Evolutionary conservation across 306 rosid species (phyloP), one percentile per base, ranked within the genome.

Genomic region (Herpetospermum pedunculosum): DNA sequence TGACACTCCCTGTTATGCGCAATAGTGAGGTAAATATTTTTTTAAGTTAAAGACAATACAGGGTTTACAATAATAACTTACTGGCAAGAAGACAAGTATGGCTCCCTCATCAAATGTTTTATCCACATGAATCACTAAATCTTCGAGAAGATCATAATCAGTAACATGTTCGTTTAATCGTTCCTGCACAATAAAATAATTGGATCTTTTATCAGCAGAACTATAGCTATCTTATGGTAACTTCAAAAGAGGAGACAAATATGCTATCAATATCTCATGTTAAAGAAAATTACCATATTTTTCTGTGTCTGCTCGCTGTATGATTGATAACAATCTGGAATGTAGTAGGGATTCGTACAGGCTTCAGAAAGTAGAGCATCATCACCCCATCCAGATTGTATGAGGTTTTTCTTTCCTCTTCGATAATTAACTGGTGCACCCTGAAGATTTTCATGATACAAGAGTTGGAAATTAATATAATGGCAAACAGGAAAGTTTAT

Each of bases 21-120:
- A 60, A 76, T 72, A 72, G 75, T 48, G 78, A 74, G 26, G 40
- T 38, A 77, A 59, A 6, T 14, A 54, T 55, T 72, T 28, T 30
- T 74, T 38, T 40, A 40, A 18, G 59, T 34, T 71, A 78, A 74
- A n/a, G n/a, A n/a, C n/a, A 72, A 70, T 75, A 63, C 34, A 49
- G 23, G 64, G 77, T 57, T 37, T 78, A 79, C 63, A 79, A 79
- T 69, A 46, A 63, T 64, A 46, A 69, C 89, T 86, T 87, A 92
- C 97, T 73, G 98, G 97, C 85, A 93, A 85, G 83, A 93, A 93
- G 46, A 93, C 94, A 81, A 93, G 98, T 82, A 93, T 83, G 77
- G 96, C 87, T 55, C 97, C 98, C 82, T 86, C 90, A 68, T 63
- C 79, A 8, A 88, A 89, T 76, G 85, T 85, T 83, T 89, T 91